These are phyloP conservation scores for Pythium rhizo-oryzae DNA, from an alignment of 352 stramenopile species.

Conservation along the genomic window DNA sequence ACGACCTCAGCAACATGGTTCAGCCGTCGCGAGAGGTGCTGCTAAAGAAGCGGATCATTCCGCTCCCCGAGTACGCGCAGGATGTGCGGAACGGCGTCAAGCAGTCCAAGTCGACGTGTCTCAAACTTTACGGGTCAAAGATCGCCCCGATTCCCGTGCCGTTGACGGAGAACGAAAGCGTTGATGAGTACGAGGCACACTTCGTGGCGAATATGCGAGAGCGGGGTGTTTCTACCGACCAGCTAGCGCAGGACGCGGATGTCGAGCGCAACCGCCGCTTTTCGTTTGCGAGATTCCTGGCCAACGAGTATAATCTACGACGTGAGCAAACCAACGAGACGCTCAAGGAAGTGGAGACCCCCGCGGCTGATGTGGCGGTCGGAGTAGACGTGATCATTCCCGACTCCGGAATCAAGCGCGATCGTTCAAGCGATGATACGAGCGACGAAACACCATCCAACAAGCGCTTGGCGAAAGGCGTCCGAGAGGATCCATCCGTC, in stretches of 20 bases:
- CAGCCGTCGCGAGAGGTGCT: background rate
- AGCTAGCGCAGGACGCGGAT: background rate
- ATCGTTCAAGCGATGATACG: no score
- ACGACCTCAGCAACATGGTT: no score
- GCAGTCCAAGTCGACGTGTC: background rate
- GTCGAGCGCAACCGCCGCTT: constrained; percentile 3
- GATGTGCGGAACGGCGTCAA: constrained; percentile 2
- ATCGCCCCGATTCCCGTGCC: constrained; percentile 20
- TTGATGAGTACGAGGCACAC: constrained; percentile 20
- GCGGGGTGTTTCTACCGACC: no score
- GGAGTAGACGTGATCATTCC: no score
- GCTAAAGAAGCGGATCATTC: constrained; percentile 9
- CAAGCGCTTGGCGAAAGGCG: no score
- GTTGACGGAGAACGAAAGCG: constrained; percentile 8
- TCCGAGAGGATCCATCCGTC: no score
- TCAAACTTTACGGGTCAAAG: constrained; percentile 5
- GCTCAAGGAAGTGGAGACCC: no score
- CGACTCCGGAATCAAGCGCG: no score
- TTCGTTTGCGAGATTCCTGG: background rate
- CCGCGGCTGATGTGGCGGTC: no score
- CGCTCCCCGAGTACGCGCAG: constrained; percentile 7
- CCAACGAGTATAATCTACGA: background rate
- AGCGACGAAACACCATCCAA: no score
- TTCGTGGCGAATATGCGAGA: constrained; percentile 21
- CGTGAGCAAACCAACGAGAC: no score